Evolutionary conservation across 148 eudicot species (phyloP), one percentile per base, ranked within the genome.

Genomic region (Amaranthus palmeri): DNA sequence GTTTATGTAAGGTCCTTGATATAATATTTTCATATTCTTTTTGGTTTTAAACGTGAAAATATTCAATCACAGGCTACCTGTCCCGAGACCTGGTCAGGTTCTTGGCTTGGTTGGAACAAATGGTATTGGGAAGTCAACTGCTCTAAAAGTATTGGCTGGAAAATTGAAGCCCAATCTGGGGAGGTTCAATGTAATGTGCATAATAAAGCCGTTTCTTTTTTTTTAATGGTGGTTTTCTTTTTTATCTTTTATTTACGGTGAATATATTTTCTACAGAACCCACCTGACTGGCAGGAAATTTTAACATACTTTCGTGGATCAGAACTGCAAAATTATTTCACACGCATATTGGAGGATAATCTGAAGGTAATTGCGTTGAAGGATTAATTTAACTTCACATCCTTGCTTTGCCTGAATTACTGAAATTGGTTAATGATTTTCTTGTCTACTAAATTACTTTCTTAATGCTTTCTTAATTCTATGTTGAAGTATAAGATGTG

Each of bases 41-140:
- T 74, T 18, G 15, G 59, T 47, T 78, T 70, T 8, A 42, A 77
- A 18, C 68, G 57, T 48, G 41, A 61, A 42, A 70, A 59, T 18
- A 41, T 62, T 72, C 70, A 54, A 73, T 71, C 60, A 41, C 88
- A 93, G 98, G 87, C 81, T 93, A 64, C 98, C 98, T 6, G 91
- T 93, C 62, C 98, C 97, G 47, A 91, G 98, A 80, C 98, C 98
- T 3, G 97, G 98, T 15, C 98, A 93, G 77, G 98, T 93, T 88
- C 97, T 91, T 78, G 98, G 98, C 50, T 85, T 93, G 85, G 98
- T 93, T 72, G 98, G 98, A 77, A 91, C 98, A 67, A 93, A 93
- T 84, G 98, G 98, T 45, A 93, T 93, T 82, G 98, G 98, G 56
- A 93, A 93, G 76, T 91, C 96, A 44, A 93, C 98, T 68, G 96